phyloP scores from a whole-genome alignment of 768 basidiomycete species.

The Lactarius hengduanensis region DNA sequence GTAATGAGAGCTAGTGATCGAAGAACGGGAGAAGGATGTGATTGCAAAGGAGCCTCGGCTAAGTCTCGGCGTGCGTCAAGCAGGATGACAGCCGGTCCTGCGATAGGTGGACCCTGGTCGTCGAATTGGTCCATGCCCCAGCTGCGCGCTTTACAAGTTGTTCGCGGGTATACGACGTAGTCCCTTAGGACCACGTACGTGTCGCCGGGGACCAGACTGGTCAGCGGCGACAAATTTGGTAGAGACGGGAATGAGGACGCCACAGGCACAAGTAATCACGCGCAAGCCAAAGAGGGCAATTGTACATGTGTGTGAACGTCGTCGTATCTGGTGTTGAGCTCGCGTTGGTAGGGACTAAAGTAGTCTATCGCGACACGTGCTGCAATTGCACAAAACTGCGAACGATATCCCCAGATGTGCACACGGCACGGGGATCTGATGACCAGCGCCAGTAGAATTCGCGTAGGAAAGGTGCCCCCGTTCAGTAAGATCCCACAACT shows the following conservation, averaged over 20 bases:
- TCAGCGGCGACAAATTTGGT: background rate
- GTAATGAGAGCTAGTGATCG: background rate
- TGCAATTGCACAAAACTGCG: constrained; percentile 33
- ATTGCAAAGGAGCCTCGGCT: background rate
- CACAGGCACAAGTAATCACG: constrained; percentile 24
- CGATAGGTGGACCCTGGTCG: background rate
- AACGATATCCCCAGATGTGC: constrained; percentile 31
- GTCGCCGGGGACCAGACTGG: constrained; percentile 22
- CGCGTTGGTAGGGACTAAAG: constrained; percentile 25
- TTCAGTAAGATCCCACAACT: constrained; percentile 51
- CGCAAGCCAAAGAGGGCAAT: constrained; percentile 4
- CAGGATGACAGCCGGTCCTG: constrained; percentile 1
- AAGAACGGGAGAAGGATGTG: background rate
- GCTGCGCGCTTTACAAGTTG: background rate
- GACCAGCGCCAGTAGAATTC: constrained; percentile 45
- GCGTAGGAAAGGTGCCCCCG: constrained; percentile 52
- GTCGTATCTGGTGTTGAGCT: constrained; percentile 18
- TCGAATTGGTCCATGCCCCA: background rate
- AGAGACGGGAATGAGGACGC: constrained; percentile 12
- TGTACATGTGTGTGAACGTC: background rate
- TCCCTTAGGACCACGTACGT: constrained; percentile 3
- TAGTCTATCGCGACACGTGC: constrained; percentile 35
- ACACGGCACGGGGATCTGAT: constrained; percentile 36
- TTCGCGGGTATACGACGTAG: background rate
- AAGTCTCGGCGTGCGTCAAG: background rate